These are phyloP conservation scores for Saccharomycopsis vini DNA, from an alignment of 805 yeast genomes.

Conservation along the genomic window DNA sequence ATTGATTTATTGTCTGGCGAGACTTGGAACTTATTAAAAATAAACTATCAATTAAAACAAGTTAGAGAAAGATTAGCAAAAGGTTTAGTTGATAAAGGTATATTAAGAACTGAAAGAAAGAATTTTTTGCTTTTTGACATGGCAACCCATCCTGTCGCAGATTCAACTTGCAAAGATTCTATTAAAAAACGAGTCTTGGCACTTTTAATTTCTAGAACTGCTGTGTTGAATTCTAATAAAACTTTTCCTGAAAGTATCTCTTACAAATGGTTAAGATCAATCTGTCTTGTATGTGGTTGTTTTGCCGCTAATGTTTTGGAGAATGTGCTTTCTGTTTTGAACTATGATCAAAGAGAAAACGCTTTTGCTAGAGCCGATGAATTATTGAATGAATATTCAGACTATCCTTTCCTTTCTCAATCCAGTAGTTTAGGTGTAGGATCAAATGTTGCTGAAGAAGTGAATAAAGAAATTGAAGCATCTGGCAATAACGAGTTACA, in stretches of 20 bases:
- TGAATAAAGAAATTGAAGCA: slow-evolving; percentile 40
- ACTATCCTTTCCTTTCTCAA: slow-evolving; percentile 68
- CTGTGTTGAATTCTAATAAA: slow-evolving; percentile 45
- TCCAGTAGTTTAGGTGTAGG: slow-evolving; percentile 61
- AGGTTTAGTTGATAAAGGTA: slow-evolving; percentile 95
- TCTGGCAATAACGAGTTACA: slow-evolving; percentile 50
- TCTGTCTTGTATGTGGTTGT: slow-evolving; percentile 78
- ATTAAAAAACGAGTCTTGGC: slow-evolving; percentile 64
- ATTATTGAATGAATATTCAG: slow-evolving; percentile 68
- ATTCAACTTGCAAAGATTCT: slow-evolving; percentile 73
- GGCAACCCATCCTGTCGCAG: slow-evolving; percentile 97
- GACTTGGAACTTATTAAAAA: slow-evolving; percentile 94
- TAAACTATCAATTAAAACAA: slow-evolving; percentile 91
- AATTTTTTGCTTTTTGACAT: slow-evolving; percentile 91
- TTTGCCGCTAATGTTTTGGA: slow-evolving; percentile 96
- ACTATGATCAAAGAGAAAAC: slow-evolving; percentile 82
- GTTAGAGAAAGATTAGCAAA: slow-evolving; percentile 94
- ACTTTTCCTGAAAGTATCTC: slow-evolving; percentile 64
- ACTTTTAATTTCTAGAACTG: slow-evolving; percentile 63
- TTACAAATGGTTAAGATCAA: slow-evolving; percentile 64
- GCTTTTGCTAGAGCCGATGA: slow-evolving; percentile 96
- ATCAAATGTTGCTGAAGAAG: slow-evolving; percentile 49
- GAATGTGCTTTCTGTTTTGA: slow-evolving; percentile 66
- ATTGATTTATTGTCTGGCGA: slow-evolving; percentile 90
- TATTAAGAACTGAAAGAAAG: slow-evolving; percentile 89